Evolutionary conservation across 192 early-diverging fungal species (phyloP).

Genomic region (Entomortierella lignicola): DNA sequence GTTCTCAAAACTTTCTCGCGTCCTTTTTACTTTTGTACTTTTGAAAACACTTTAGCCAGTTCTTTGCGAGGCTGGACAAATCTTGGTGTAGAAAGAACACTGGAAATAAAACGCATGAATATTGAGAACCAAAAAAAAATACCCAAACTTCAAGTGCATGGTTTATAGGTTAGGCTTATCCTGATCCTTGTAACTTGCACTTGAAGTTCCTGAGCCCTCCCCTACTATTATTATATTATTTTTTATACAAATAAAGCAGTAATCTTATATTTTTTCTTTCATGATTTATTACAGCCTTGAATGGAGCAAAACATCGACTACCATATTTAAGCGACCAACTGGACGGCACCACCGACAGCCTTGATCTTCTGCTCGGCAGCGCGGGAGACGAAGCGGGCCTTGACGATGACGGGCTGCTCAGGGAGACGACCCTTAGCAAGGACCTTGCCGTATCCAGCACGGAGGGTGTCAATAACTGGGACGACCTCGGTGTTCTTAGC

Average conservation of each 20-base stretch:
- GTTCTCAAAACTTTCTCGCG: too few species aligned
- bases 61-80: too few species aligned
- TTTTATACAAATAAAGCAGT: not conserved
- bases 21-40: too few species aligned
- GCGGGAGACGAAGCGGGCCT: constrained; percentile 91
- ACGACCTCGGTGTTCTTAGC: constrained; percentile 87
- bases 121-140: too few species aligned
- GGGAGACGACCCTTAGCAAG: constrained; percentile 94
- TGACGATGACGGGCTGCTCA: constrained; percentile 93
- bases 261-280: constrained; percentile 12
- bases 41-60: too few species aligned
- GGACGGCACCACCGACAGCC: constrained; percentile 90
- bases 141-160: too few species aligned
- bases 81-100: too few species aligned
- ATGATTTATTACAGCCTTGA: constrained; percentile 18
- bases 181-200: not conserved
- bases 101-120: too few species aligned
- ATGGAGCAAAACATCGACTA: not conserved
- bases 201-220: not conserved
- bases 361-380: constrained; percentile 99
- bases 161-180: not conserved
- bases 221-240: not conserved
- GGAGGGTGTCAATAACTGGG: constrained; percentile 91
- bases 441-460: constrained; percentile 92
- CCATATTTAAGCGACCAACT: constrained; percentile 66